Evolutionary conservation across 2,329 filamentous ascomycete species (phyloP).

Genomic region (Aspergillus nomiae): DNA sequence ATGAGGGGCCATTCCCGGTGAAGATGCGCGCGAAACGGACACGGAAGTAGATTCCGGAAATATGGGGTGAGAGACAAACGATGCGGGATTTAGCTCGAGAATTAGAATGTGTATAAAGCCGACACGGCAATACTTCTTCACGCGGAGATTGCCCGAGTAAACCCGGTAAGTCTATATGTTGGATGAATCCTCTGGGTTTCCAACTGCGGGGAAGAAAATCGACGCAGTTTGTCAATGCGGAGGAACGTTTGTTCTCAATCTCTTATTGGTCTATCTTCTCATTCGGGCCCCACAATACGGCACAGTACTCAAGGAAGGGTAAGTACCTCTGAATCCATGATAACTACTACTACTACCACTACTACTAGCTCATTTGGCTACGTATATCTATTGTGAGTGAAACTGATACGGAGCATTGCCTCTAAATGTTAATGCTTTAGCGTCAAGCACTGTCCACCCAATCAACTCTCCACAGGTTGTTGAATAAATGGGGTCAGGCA

Average conservation of each 20-base stretch:
- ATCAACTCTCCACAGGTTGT: neutral
- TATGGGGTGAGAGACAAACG: neutral
- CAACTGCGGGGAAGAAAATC: neutral
- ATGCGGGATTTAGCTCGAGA: neutral
- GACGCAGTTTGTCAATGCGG: neutral
- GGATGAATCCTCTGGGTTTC: neutral
- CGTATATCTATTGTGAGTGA: too few species aligned
- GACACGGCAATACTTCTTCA: neutral
- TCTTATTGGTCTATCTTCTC: neutral
- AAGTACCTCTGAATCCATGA: too few species aligned
- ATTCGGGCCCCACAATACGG: neutral
- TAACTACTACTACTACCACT: too few species aligned
- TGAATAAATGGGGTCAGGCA: too few species aligned
- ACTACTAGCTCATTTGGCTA: too few species aligned
- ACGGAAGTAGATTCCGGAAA: neutral
- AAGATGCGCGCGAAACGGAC: neutral
- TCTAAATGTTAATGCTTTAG: too few species aligned
- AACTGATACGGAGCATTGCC: too few species aligned
- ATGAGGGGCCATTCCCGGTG: slow-evolving; percentile 10
- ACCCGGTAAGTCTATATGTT: neutral
- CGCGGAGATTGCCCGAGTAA: neutral
- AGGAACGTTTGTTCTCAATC: neutral
- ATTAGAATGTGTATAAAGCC: neutral
- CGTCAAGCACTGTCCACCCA: neutral
- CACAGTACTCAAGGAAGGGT: too few species aligned